These are phyloP conservation scores for Salix brachista DNA, from an alignment of 345 rosid species.

Conservation along the genomic window DNA sequence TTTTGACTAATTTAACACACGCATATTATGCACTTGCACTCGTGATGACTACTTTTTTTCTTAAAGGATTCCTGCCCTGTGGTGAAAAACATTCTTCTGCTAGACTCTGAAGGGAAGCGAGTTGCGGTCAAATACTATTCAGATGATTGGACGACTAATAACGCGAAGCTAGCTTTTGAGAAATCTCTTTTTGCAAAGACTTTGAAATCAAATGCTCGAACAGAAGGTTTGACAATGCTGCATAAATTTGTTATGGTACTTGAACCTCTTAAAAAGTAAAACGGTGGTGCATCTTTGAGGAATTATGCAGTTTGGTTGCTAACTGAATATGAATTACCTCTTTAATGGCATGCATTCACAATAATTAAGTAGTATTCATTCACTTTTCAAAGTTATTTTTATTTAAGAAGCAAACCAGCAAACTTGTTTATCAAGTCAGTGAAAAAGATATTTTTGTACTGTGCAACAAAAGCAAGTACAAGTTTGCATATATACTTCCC, in stretches of 20 bases:
- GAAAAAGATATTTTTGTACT: not conserved
- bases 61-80: slow-evolving; percentile 67
- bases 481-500: not conserved
- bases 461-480: not conserved
- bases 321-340: not conserved
- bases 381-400: not conserved
- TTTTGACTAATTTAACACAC: not conserved
- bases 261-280: not conserved
- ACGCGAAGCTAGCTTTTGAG: slow-evolving; percentile 66
- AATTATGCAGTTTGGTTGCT: not conserved
- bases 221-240: slow-evolving; percentile 50
- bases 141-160: slow-evolving; percentile 85
- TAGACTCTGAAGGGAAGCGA: slow-evolving; percentile 94
- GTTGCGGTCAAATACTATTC: slow-evolving; percentile 83
- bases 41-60: not conserved
- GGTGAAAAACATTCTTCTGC: slow-evolving; percentile 81
- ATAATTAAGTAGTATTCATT: not conserved
- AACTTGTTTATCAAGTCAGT: not conserved
- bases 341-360: not conserved
- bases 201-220: slow-evolving; percentile 80
- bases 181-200: slow-evolving; percentile 67
- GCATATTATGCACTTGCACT: no score
- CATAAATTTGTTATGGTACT: not conserved
- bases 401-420: not conserved
- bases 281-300: not conserved